Conservation (phyloP, 2,329 filamentous ascomycete genomes). For the Chrysoporthe puriensis region DNA sequence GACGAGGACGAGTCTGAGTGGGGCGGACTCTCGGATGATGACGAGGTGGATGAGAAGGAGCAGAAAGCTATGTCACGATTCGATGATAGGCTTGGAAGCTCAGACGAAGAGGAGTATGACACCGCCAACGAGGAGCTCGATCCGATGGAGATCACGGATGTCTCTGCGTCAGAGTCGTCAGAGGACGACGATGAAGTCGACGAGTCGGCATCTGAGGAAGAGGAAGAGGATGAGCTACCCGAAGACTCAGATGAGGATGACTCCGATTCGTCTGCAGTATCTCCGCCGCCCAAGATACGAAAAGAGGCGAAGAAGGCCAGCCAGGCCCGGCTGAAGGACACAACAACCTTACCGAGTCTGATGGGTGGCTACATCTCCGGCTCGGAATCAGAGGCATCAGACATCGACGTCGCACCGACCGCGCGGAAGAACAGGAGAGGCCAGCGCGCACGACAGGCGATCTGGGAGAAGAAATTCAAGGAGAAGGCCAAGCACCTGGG, state of each 20-base stretch:
- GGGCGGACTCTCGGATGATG: slow-evolving; percentile 34
- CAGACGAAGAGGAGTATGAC: slow-evolving; percentile 30
- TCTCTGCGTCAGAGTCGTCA: slow-evolving; percentile 29
- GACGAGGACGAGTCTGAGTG: slow-evolving; percentile 42
- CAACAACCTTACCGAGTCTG: slow-evolving; percentile 74
- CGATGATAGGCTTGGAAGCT: slow-evolving; percentile 24
- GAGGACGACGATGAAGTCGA: slow-evolving; percentile 31
- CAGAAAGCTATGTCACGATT: slow-evolving; percentile 37
- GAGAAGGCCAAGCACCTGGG: slow-evolving; percentile 69
- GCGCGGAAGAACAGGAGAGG: slow-evolving; percentile 74
- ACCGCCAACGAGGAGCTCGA: slow-evolving; percentile 29
- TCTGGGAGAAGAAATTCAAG: slow-evolving; percentile 82
- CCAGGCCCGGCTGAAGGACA: slow-evolving; percentile 37
- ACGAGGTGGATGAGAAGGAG: slow-evolving; percentile 39
- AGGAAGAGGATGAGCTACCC: slow-evolving; percentile 25
- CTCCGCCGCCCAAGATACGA: slow-evolving; percentile 31
- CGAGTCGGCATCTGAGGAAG: slow-evolving; percentile 32
- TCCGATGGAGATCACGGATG: slow-evolving; percentile 29
- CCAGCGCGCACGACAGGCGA: slow-evolving; percentile 75
- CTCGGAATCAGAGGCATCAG: slow-evolving; percentile 67
- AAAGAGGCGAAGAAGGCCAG: slow-evolving; percentile 35
- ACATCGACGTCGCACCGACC: slow-evolving; percentile 63
- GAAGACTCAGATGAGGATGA: slow-evolving; percentile 16
- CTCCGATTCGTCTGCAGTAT: slow-evolving; percentile 29
- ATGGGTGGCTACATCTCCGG: slow-evolving; percentile 82